Evolutionary conservation across 2,329 filamentous ascomycete genomes (phyloP), one percentile per base, ranked within the genome.

Genomic region (Aspergillus terreus): DNA sequence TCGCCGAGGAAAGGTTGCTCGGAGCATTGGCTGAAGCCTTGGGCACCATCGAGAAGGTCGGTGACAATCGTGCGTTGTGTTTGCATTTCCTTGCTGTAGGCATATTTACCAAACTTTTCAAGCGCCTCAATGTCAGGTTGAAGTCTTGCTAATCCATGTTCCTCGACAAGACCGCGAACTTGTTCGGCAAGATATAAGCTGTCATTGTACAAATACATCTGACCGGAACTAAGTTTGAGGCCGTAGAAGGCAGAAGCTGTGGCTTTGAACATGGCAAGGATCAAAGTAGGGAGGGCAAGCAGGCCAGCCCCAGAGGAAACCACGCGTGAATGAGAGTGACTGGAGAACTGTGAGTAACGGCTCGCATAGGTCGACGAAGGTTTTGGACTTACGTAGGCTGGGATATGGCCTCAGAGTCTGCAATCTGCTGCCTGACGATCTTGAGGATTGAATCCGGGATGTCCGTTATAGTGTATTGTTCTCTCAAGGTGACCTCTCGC

Each of bases 381-480:
- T 30, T 12, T 14, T 19, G 7, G 36, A 67, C 69, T 63, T 67
- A 74, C 68, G 65, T 56, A 52, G 67, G 65, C 25, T 68, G 61
- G 27, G 63, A 60, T 42, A 78, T 64, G 36, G 64, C 57, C 44
- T 72, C 63, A 6, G 71, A 69, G 56, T 78, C 76, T 11, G 60
- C 53, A 33, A 78, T 60, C 48, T 78, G 72, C 41, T 64, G 67
- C 38, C 59, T 60, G 46, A 78, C 67, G 40, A 77, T 67, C 3
- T 62, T 59, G n/a, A 77, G 56, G 11, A 97, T 84, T 4, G 85
- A 82, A 54, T 90, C 86, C 0, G 94, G 92, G 68, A 96, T 87
- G 2, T 88, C 87, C 0, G 92, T 96, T 47, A 96, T 88, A 52
- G 85, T 88, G 69, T 96, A 99, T 1, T 82, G 88, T 71, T 99